phyloP scores from a whole-genome alignment of 768 basidiomycete genomes.

The Lentinula raphanica region DNA sequence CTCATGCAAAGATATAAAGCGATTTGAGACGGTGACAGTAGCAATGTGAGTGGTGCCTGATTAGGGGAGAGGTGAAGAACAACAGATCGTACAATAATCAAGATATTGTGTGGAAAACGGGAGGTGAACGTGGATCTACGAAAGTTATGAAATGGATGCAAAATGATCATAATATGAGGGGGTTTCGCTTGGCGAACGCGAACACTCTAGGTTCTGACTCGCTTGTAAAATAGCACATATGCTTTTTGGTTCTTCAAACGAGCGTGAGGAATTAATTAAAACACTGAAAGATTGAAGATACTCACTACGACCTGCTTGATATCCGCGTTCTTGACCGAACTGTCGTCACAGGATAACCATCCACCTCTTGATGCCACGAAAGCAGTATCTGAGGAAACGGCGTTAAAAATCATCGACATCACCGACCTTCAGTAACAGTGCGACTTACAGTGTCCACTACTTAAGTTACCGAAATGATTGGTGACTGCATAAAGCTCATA shows the following conservation, averaged over 20 bases:
- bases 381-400: slow-evolving; percentile 68
- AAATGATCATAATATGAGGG: background rate
- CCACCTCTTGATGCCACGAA: slow-evolving; percentile 81
- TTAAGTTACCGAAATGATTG: slow-evolving; percentile 92
- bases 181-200: background rate
- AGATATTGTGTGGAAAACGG: no score
- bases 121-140: no score
- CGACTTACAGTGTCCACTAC: slow-evolving; percentile 88
- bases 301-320: slow-evolving; percentile 81
- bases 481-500: slow-evolving; percentile 96
- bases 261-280: background rate
- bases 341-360: slow-evolving; percentile 95
- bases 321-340: slow-evolving; percentile 70
- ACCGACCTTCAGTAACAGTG: background rate
- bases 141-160: background rate
- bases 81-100: no score
- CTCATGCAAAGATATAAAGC: no score
- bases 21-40: no score
- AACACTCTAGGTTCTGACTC: slow-evolving; percentile 28
- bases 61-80: no score
- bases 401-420: slow-evolving; percentile 4
- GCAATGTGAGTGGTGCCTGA: no score
- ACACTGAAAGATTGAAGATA: slow-evolving; percentile 7
- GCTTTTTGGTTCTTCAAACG: slow-evolving; percentile 49
- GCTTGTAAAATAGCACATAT: slow-evolving; percentile 80